A percentile compares a stretch with the other conserved stretches of the same genome.
Evolutionary conservation across 176 grass and related monocot genomes (phyloP).

Genomic region (Aegilops longissima): DNA sequence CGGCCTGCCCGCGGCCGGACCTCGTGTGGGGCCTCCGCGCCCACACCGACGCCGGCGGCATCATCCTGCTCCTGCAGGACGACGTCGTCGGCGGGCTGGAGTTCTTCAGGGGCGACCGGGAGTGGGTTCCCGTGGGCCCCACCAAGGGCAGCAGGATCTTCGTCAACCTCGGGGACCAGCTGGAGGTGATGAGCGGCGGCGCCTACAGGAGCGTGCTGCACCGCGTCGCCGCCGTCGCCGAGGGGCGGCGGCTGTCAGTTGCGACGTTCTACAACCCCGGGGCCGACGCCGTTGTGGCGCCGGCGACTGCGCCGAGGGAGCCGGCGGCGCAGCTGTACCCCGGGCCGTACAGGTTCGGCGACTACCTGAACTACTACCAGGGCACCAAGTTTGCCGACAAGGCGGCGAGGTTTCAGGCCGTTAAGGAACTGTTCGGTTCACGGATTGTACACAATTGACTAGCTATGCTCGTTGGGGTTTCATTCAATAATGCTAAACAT

Average conservation of each 20-base stretch:
- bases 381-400: slow-evolving; percentile 82
- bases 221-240: slow-evolving; percentile 41
- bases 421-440: slow-evolving; percentile 49
- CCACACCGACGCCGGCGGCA: slow-evolving; percentile 94
- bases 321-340: slow-evolving; percentile 43
- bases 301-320: neutral
- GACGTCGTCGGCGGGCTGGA: slow-evolving; percentile 73
- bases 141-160: slow-evolving; percentile 50
- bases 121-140: slow-evolving; percentile 64
- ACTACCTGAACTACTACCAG: slow-evolving; percentile 82
- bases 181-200: slow-evolving; percentile 84
- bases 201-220: slow-evolving; percentile 70
- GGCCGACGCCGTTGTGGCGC: slow-evolving; percentile 38
- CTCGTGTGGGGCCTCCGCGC: slow-evolving; percentile 69
- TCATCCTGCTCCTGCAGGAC: slow-evolving; percentile 90
- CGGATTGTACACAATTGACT: neutral
- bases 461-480: neutral
- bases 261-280: slow-evolving; percentile 94
- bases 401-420: slow-evolving; percentile 53
- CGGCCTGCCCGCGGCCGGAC: slow-evolving; percentile 60
- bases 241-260: slow-evolving; percentile 60
- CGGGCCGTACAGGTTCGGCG: slow-evolving; percentile 63
- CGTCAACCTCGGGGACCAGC: slow-evolving; percentile 88
- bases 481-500: neutral
- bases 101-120: slow-evolving; percentile 41